These are phyloP conservation scores for Wallacemonas rigidus DNA, from an alignment of 208 protist species.

Conservation along the genomic window DNA sequence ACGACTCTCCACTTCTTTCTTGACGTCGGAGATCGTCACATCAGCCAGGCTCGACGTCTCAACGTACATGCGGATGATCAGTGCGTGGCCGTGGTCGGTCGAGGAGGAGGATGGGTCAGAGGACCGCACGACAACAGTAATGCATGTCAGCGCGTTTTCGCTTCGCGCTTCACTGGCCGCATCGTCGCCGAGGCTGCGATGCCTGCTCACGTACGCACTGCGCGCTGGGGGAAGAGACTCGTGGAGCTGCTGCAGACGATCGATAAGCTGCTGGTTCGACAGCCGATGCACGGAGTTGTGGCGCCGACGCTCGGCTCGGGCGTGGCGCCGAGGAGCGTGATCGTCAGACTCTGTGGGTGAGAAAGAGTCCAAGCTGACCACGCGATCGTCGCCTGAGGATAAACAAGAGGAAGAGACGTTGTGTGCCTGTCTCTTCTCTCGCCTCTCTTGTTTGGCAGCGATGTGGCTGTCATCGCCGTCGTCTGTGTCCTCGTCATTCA, in stretches of 20 bases:
- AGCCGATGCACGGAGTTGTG: background rate
- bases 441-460: background rate
- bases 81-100: background rate
- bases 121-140: slow-evolving; percentile 20
- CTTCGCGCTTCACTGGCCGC: no score
- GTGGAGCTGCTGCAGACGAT: background rate
- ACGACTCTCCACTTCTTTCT: slow-evolving; percentile 46
- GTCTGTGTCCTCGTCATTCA: background rate
- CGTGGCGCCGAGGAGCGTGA: background rate
- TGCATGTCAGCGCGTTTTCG: background rate
- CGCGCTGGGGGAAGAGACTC: background rate
- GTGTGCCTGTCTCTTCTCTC: no score
- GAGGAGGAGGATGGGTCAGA: background rate
- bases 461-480: background rate
- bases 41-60: slow-evolving; percentile 6
- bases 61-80: slow-evolving; percentile 35
- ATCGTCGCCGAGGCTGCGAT: no score
- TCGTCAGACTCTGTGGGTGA: no score
- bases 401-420: no score
- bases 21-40: slow-evolving; percentile 44
- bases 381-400: no score
- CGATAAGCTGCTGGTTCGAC: background rate
- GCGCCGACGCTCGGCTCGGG: background rate
- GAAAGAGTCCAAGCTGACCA: no score
- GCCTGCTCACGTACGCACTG: background rate